Percentiles rank a stretch among this genome's conserved stretches.
phyloP scores from a whole-genome alignment of 441 rosid genomes.

The Pelargonium citronellum region DNA sequence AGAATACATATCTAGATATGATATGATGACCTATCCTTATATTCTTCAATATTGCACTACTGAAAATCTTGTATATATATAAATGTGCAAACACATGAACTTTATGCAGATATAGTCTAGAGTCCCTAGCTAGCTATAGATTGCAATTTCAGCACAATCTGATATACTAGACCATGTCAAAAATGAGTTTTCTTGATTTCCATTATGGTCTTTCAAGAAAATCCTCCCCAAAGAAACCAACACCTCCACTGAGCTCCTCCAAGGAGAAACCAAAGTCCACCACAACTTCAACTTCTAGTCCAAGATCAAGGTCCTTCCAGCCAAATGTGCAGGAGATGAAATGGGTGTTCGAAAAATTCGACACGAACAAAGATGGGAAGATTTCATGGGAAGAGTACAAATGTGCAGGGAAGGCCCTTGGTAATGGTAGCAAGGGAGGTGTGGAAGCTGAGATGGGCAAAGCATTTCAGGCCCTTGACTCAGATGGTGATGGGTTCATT shows the following conservation, averaged over 20 bases:
- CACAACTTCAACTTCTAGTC: not conserved
- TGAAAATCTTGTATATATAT: too few species aligned
- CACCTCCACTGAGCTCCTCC: not conserved
- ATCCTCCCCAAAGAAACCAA: not conserved
- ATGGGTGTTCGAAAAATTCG: slow-evolving; percentile 45
- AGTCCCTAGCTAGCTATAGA: not conserved
- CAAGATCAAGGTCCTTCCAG: slow-evolving; percentile 10
- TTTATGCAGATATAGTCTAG: not conserved
- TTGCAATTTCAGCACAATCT: not conserved
- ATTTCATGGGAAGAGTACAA: slow-evolving; percentile 42
- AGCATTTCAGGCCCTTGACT: slow-evolving; percentile 35
- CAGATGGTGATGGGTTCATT: slow-evolving; percentile 43
- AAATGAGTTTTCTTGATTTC: not conserved
- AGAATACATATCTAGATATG: not conserved
- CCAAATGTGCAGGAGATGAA: slow-evolving; percentile 44
- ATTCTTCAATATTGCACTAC: not conserved
- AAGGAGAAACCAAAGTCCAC: not conserved
- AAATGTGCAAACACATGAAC: not conserved
- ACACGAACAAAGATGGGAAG: slow-evolving; percentile 49
- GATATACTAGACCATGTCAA: not conserved
- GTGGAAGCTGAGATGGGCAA: slow-evolving; percentile 30
- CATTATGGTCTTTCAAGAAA: not conserved
- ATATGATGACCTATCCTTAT: not conserved
- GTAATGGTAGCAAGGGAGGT: slow-evolving; percentile 25
- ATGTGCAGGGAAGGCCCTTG: slow-evolving; percentile 21